Evolutionary conservation across 768 basidiomycete genomes (phyloP).

Genomic region (Lactarius indigo): DNA sequence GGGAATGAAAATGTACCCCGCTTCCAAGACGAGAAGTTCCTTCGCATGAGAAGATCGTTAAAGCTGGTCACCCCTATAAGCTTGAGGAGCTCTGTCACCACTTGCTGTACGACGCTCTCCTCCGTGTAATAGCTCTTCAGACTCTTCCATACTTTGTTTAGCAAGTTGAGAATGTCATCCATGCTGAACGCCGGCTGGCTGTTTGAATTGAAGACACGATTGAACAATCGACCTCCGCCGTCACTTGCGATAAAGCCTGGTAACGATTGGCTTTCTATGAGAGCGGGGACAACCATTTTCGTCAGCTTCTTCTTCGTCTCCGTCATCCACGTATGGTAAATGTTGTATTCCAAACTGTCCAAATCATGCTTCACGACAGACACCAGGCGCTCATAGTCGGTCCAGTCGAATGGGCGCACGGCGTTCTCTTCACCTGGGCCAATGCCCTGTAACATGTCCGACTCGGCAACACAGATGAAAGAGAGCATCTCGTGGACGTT

Average conservation of each 20-base stretch:
- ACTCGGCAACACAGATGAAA: conserved; percentile 98
- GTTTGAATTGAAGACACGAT: conserved; percentile 84
- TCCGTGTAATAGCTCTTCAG: conserved; percentile 99
- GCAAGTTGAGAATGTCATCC: conserved; percentile 95
- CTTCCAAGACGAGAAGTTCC: conserved; percentile 99
- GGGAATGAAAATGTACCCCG: conserved; percentile 60
- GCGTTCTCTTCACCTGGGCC: conserved; percentile 93
- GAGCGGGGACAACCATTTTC: conserved; percentile 99
- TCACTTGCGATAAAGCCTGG: conserved; percentile 97
- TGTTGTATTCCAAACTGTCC: conserved; percentile 98
- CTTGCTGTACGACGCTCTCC: conserved; percentile 93
- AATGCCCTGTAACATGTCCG: conserved; percentile 97
- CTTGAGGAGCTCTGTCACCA: conserved; percentile 91
- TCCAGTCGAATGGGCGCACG: conserved; percentile 93
- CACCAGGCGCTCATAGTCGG: conserved; percentile 93
- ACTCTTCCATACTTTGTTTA: conserved; percentile 98
- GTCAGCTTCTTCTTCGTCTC: conserved; percentile 94
- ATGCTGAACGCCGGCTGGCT: conserved; percentile 89
- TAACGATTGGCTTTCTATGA: conserved; percentile 96
- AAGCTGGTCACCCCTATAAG: conserved; percentile 96
- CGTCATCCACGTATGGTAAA: conserved; percentile 99
- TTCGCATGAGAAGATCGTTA: conserved; percentile 96
- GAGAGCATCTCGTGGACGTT: conserved; percentile 99
- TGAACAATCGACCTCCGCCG: conserved; percentile 89
- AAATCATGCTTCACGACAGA: conserved; percentile 99